A percentile compares a stretch with the other conserved stretches of the same genome.
These are phyloP conservation scores for Neonectria coccinea DNA, from an alignment of 2,329 filamentous ascomycete species.

Conservation along the genomic window DNA sequence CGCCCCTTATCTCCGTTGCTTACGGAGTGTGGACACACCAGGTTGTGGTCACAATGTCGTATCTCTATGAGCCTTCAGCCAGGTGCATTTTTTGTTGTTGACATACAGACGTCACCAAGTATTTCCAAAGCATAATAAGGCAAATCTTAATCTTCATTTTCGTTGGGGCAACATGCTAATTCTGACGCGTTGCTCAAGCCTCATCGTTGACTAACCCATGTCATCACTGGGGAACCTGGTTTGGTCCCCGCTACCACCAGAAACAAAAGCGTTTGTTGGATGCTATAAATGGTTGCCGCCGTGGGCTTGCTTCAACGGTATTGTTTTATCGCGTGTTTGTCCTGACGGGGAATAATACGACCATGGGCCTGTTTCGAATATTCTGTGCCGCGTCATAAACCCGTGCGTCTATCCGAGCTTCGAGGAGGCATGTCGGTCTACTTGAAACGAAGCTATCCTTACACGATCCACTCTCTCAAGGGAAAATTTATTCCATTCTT, in stretches of 20 bases:
- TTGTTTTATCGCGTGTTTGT: background rate
- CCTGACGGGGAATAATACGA: background rate
- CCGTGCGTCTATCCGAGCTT: background rate
- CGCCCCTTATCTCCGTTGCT: no score
- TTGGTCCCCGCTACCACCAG: background rate
- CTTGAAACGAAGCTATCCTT: constrained; percentile 4
- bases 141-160: no score
- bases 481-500: background rate
- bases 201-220: background rate
- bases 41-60: no score
- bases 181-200: background rate
- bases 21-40: no score
- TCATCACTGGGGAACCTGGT: background rate
- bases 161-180: no score
- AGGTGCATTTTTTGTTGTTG: no score
- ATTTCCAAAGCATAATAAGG: no score
- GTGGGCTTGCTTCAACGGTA: background rate
- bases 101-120: no score
- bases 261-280: background rate
- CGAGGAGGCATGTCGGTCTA: background rate
- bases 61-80: no score
- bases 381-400: constrained; percentile 1
- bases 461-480: background rate
- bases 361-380: background rate
- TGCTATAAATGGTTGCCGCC: background rate